phyloP scores from a whole-genome alignment of 176 grass and related monocot species.

The Calamus simplicifolius region DNA sequence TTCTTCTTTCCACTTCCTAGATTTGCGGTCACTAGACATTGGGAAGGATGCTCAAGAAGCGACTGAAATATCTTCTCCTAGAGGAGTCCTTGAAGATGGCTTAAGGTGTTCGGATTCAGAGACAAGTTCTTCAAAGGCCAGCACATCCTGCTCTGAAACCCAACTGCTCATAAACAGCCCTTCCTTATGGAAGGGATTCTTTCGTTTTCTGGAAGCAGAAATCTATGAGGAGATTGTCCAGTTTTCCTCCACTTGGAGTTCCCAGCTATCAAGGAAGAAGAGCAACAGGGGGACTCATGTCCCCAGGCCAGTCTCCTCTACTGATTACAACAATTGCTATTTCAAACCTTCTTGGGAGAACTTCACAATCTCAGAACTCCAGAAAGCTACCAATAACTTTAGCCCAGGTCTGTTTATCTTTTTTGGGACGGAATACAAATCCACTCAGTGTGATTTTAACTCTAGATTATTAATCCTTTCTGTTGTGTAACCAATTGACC shows the following conservation, averaged over 20 bases:
- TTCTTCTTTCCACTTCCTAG: too few relatives aligned
- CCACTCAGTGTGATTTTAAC: too few relatives aligned
- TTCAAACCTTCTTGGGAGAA: slow-evolving; percentile 24
- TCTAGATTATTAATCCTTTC: too few relatives aligned
- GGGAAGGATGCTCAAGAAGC: too few relatives aligned
- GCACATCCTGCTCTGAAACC: slow-evolving; percentile 3
- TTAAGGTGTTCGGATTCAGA: too few relatives aligned
- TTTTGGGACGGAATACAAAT: too few relatives aligned
- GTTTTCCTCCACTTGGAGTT: slow-evolving; percentile 9
- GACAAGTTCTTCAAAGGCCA: neutral
- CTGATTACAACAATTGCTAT: slow-evolving; percentile 13
- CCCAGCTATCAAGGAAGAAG: slow-evolving; percentile 3
- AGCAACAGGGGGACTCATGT: neutral
- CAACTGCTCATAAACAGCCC: neutral
- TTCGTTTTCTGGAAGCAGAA: slow-evolving; percentile 1
- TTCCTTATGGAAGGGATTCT: slow-evolving; percentile 2
- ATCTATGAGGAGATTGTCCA: slow-evolving; percentile 2
- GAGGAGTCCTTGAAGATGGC: too few relatives aligned
- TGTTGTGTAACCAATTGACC: too few relatives aligned
- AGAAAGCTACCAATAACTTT: slow-evolving; percentile 54
- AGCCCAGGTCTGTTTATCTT: slow-evolving; percentile 21
- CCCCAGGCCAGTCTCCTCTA: too few relatives aligned
- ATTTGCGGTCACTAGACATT: too few relatives aligned
- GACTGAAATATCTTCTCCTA: too few relatives aligned
- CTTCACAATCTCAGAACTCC: slow-evolving; percentile 50